Evolutionary conservation across 345 rosid species (phyloP), one percentile per base, ranked within the genome.

Genomic region (Brassica cretica): DNA sequence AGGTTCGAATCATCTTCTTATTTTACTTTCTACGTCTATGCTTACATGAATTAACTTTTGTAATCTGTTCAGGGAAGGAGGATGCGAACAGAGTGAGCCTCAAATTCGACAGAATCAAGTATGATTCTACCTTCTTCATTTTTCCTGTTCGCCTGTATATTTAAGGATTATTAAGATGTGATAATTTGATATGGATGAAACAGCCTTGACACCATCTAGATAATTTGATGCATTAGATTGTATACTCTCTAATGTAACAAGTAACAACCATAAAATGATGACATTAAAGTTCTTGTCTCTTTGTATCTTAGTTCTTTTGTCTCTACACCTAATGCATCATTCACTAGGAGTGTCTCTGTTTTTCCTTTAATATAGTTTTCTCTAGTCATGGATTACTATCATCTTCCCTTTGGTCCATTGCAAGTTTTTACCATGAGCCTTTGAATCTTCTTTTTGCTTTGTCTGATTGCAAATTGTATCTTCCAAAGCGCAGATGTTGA

Each of bases 1-100:
- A 82, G 97, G 97, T 81, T 21, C 66, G 56, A 61, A 61, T 66
- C 12, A 3, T 44, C 44, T 59, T 44, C 44, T 73, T 27, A 66
- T 56, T 71, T 1, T 65, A 5, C 16, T 53, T 15, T 53, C 4
- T 0, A 6, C 16, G 8, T 53, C 60, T 53, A 15, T 16, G 24
- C 60, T 53, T 53, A 53, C 24, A 53, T 53, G 24, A 16, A 16
- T 53, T 16, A 2, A 8, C 21, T 16, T 16, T 53, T 53, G 24
- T 53, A 53, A 2, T 53, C 10, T 53, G 0, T 16, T 16, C 24
- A 53, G 60, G 10, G 10, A 53, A 53, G 24, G 60, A 53, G 4
- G 60, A 53, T 16, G 60, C 60, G 60, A 53, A 53, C 21, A 53
- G 60, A 53, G 60, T 53, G 60, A 53, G 60, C 24, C 60, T 53